Evolutionary conservation across 2,329 filamentous ascomycete species (phyloP), one percentile per base, ranked within the genome.

Genomic region (Tolypocladium pustulatum): DNA sequence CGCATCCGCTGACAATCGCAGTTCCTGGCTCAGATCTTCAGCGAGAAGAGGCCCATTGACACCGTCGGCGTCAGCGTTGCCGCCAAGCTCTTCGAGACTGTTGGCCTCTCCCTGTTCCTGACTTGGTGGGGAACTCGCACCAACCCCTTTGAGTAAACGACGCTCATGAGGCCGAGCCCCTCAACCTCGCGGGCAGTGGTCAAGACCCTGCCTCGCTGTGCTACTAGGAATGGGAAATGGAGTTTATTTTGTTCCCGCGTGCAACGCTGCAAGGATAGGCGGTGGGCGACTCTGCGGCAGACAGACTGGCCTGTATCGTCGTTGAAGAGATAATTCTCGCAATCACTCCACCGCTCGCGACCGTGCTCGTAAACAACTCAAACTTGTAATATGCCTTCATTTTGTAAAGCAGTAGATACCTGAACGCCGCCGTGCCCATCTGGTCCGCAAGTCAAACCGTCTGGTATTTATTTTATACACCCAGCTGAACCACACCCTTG

Each of bases 61-160:
- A 93, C 90, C 62, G 85, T 97, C 66, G 91, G 90, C 66, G 88
- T 97, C 65, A 89, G 89, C 71, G 84, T 89, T 62, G 77, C 94
- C 56, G 88, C 90, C 70, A 92, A 94, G 77, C 78, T 94, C 67
- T 84, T 96, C 67, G 94, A 97, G 84, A 97, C 94, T 3, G 84
- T 97, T 61, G 94, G 93, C 64, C 84, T 97, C 60, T 91, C 89
- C 63, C 73, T 96, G 69, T 91, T 97, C 84, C 81, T 97, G 68
- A 96, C 91, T 72, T 97, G 90, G 89, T 97, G 93, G 93, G 93
- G 93, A 70, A 97, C 93, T 70, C 88, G 89, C 72, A 94, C 91
- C 77, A 93, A 91, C 80, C 91, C 91, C 61, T 95, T 96, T 75
- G 85, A 91, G 71, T 92, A 88, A 81, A 70, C 58, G 67, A 63